Base-by-base conservation (phyloP, 352 stramenopile genomes). In the Phytophthora fragariae region DNA sequence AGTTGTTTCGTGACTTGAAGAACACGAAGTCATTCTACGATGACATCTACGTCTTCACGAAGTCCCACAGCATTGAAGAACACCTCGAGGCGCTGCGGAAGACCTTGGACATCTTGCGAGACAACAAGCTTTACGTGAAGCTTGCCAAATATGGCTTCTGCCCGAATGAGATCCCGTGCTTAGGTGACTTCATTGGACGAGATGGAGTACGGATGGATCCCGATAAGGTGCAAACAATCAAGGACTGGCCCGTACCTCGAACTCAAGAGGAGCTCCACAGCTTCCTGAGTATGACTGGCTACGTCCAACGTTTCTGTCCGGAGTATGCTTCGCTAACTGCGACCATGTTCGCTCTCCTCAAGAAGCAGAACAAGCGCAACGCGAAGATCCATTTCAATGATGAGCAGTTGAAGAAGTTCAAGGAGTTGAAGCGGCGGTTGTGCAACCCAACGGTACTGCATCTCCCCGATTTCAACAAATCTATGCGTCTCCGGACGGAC, bases 41-140 rank as follows among this genome's bases (percentile, higher is more conserved):
- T 14, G 64, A 60, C 46, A 68, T 61, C 7, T 68, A 68, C 35
- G 59, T 60, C 61, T 68, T 60, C 35, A 60, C 35, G 15, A 60
- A 71, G 46, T 47, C 54, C 1, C 33, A 11, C 11, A 33, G 55
- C 1, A 41, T 71, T 6, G 47, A 65, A 53, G 33, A 55, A 2
- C 46, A 71, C 46, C 31, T 71, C 0, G 15, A 52, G 17, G 55
- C 55, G 4, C 3, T 64, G 44, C 39, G 56, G 12, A 60, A 62
- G 17, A 62, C 46, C 1, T 35, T 65, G 46, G 24, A 59, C 3
- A 57, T 62, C 33, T 39, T 39, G 6, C 33, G 33, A 1, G 33
- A 39, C 33, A 39, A 39, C 33, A 39, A 39, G 33, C 3, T 39
- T 9, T 39, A 39, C 33, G 6, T 39, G 7, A 39, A 39, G 10